Percentiles rank a stretch among this genome's conserved stretches.
Evolutionary conservation across 495 filamentous ascomycete species (phyloP).

Genomic region (Aspergillus hancockii): DNA sequence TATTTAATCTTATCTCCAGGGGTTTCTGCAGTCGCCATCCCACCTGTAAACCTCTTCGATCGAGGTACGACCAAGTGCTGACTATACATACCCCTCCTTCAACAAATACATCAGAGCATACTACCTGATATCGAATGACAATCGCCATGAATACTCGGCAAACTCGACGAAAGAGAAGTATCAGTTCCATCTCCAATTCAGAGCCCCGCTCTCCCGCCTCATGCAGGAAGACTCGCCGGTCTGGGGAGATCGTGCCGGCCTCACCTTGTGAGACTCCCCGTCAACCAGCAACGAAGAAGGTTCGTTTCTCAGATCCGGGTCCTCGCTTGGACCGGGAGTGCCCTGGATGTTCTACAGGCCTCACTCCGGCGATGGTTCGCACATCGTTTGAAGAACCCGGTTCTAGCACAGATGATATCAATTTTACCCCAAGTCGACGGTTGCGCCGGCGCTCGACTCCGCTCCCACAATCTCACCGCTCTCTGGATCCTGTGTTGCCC

Average conservation of each 20-base stretch:
- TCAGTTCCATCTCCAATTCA: slow-evolving; percentile 26
- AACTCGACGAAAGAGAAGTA: slow-evolving; percentile 32
- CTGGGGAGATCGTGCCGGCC: background rate
- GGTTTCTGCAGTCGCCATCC: background rate
- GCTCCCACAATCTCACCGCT: slow-evolving; percentile 23
- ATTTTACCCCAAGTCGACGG: slow-evolving; percentile 45
- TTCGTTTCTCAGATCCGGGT: slow-evolving; percentile 74
- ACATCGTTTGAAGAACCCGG: slow-evolving; percentile 46
- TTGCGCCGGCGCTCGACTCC: slow-evolving; percentile 39
- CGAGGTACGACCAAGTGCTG: too few species aligned
- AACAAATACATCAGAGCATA: background rate
- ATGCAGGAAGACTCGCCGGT: slow-evolving; percentile 7
- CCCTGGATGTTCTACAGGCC: slow-evolving; percentile 53
- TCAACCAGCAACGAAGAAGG: slow-evolving; percentile 58
- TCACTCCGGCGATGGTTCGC: slow-evolving; percentile 67
- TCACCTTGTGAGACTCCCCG: slow-evolving; percentile 27
- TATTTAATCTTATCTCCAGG: background rate
- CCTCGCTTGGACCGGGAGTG: slow-evolving; percentile 36
- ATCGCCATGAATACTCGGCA: slow-evolving; percentile 34
- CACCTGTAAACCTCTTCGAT: background rate
- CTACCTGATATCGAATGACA: background rate
- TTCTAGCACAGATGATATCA: slow-evolving; percentile 15
- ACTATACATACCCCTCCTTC: background rate
- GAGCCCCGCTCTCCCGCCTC: slow-evolving; percentile 23
- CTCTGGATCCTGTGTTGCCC: slow-evolving; percentile 32